A percentile compares a stretch with the other conserved stretches of the same genome.
phyloP scores from a whole-genome alignment of 2,329 filamentous ascomycete species.

The Phymatotrichopsis omnivora region DNA sequence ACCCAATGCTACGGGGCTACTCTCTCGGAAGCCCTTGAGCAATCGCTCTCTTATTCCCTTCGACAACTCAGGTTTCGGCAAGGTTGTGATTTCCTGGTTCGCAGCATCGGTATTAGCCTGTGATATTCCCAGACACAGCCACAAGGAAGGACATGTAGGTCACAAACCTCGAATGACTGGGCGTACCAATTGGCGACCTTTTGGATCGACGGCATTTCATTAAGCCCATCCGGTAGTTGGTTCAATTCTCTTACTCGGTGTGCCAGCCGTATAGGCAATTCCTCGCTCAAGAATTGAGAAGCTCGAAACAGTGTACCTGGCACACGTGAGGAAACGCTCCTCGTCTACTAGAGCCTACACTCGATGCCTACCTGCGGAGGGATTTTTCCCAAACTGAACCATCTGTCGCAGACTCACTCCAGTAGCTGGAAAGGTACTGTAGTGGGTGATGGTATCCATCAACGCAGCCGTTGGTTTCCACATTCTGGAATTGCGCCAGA shows the following conservation, averaged over 20 bases:
- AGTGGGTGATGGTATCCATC: constrained; percentile 96
- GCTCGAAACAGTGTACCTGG: constrained; percentile 90
- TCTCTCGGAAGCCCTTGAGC: constrained; percentile 40
- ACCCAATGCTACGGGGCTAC: constrained; percentile 41
- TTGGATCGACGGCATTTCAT: constrained; percentile 94
- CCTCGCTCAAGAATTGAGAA: constrained; percentile 95
- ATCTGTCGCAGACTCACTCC: constrained; percentile 95
- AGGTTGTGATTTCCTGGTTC: constrained; percentile 79
- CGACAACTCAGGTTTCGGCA: constrained; percentile 66
- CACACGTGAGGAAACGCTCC: constrained; percentile 13
- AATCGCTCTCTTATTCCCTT: constrained; percentile 58
- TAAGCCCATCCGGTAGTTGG: constrained; percentile 86
- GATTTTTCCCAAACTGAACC: constrained; percentile 95
- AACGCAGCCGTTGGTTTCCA: constrained; percentile 84
- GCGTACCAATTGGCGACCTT: constrained; percentile 98
- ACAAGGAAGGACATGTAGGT: constrained; percentile 8
- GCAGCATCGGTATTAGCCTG: constrained; percentile 4
- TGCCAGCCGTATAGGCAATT: constrained; percentile 90
- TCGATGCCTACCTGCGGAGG: constrained; percentile 61
- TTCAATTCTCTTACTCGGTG: constrained; percentile 92
- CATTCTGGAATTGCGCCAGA: no score
- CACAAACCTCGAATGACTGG: constrained; percentile 89
- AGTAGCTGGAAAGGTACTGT: constrained; percentile 92
- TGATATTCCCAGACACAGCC: constrained; percentile 13
- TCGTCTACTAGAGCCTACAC: constrained; percentile 1